Evolutionary conservation across 257 asterid genomes (phyloP).

Genomic region (Knoxia roxburghii): DNA sequence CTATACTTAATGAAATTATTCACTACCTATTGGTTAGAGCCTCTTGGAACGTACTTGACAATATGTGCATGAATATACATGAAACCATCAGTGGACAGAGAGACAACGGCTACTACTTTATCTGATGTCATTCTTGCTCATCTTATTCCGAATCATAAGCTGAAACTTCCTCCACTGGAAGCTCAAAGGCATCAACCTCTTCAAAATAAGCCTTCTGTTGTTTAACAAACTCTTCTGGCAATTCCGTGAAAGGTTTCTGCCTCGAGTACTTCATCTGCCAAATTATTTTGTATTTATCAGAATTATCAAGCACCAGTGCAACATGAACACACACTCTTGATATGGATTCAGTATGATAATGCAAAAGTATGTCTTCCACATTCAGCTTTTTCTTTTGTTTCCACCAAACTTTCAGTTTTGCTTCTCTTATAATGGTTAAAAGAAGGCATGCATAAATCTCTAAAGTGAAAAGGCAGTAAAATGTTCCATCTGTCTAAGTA

Average conservation of each 20-base stretch:
- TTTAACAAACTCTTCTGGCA: constrained; percentile 50
- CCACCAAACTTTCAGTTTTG: background rate
- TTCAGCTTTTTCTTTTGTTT: background rate
- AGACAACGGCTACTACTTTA: too few species aligned
- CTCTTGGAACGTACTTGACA: background rate
- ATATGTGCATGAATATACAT: constrained; percentile 27
- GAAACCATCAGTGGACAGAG: too few species aligned
- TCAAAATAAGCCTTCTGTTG: constrained; percentile 60
- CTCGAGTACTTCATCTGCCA: constrained; percentile 43
- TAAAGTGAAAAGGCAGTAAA: too few species aligned
- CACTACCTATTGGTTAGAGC: background rate
- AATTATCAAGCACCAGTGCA: background rate
- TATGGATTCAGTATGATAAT: background rate
- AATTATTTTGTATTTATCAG: constrained; percentile 18
- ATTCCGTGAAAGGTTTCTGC: constrained; percentile 16
- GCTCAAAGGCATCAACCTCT: constrained; percentile 70
- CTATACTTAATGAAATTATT: background rate
- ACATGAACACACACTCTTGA: background rate
- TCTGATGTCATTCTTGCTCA: constrained; percentile 8
- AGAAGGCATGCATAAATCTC: too few species aligned
- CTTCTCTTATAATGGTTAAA: background rate
- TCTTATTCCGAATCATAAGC: constrained; percentile 39
- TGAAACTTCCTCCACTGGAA: constrained; percentile 62
- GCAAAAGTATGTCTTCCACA: background rate
- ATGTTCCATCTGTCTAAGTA: background rate